Percentiles rank a stretch among this genome's conserved stretches.
These are phyloP conservation scores for Stemphylium beticola DNA, from an alignment of 2,329 filamentous ascomycete genomes.

Conservation along the genomic window DNA sequence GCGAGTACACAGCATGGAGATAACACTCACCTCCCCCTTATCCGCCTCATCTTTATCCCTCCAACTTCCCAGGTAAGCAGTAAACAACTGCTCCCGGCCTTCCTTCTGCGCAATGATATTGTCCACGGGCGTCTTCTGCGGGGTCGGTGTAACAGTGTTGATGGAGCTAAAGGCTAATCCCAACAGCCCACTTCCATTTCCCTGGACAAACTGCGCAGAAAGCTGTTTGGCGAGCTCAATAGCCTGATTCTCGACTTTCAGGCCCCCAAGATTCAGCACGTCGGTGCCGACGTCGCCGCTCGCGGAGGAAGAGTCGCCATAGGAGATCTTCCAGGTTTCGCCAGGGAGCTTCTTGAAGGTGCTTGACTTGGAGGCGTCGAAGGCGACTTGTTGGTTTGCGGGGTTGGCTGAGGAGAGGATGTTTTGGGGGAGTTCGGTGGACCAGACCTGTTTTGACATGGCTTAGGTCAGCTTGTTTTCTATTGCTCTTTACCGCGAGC, in stretches of 20 bases:
- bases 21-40: slow-evolving; percentile 16
- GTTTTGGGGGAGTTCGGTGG: slow-evolving; percentile 27
- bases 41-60: slow-evolving; percentile 25
- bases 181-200: slow-evolving; percentile 63
- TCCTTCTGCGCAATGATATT: slow-evolving; percentile 49
- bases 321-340: slow-evolving; percentile 64
- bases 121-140: slow-evolving; percentile 63
- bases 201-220: slow-evolving; percentile 59
- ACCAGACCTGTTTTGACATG: slow-evolving; percentile 25
- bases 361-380: slow-evolving; percentile 49
- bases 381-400: slow-evolving; percentile 63
- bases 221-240: slow-evolving; percentile 67
- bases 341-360: slow-evolving; percentile 50
- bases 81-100: slow-evolving; percentile 22
- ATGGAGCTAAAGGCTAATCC: slow-evolving; percentile 64
- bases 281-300: slow-evolving; percentile 69
- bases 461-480: not conserved
- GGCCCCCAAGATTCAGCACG: slow-evolving; percentile 64
- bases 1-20: not conserved
- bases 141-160: slow-evolving; percentile 60
- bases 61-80: slow-evolving; percentile 27
- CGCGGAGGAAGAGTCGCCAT: slow-evolving; percentile 68
- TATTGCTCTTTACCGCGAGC: not conserved
- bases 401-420: slow-evolving; percentile 50
- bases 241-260: slow-evolving; percentile 64